Percentiles rank a stretch among this genome's conserved stretches.
Conservation (phyloP, 805 yeast species). For the Cyberlindnera euphorbiiphila region DNA sequence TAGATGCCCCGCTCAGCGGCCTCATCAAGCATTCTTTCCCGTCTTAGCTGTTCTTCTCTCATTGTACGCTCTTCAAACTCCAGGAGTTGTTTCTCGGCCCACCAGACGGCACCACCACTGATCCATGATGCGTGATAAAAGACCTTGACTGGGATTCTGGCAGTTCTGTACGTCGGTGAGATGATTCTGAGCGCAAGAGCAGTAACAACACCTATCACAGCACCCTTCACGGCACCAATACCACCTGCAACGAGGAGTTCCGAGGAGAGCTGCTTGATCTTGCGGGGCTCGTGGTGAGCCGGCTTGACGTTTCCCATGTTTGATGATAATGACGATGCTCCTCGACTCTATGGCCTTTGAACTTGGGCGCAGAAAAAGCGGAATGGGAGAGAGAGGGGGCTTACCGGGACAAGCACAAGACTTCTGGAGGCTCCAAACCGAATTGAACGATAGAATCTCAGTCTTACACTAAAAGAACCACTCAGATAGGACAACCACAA, state of each 20-base stretch:
- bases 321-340: neutral
- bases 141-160: slow-evolving; percentile 38
- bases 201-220: slow-evolving; percentile 33
- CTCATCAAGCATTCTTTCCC: slow-evolving; percentile 35
- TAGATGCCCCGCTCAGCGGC: slow-evolving; percentile 44
- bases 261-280: slow-evolving; percentile 32
- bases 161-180: slow-evolving; percentile 34
- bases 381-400: neutral
- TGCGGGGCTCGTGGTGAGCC: slow-evolving; percentile 35
- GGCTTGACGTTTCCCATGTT: slow-evolving; percentile 29
- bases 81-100: slow-evolving; percentile 38
- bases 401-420: too few species aligned
- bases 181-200: slow-evolving; percentile 32
- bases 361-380: neutral
- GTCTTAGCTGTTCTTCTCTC: slow-evolving; percentile 32
- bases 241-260: slow-evolving; percentile 37
- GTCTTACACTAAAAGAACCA: too few species aligned
- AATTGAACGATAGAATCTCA: too few species aligned
- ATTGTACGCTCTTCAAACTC: slow-evolving; percentile 34
- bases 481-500: too few species aligned
- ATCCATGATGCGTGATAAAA: slow-evolving; percentile 41
- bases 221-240: slow-evolving; percentile 42
- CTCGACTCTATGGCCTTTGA: neutral
- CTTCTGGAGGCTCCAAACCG: too few species aligned
- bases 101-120: slow-evolving; percentile 38